Conservation (phyloP, 495 filamentous ascomycete genomes). For the Aspergillus asperescens region DNA sequence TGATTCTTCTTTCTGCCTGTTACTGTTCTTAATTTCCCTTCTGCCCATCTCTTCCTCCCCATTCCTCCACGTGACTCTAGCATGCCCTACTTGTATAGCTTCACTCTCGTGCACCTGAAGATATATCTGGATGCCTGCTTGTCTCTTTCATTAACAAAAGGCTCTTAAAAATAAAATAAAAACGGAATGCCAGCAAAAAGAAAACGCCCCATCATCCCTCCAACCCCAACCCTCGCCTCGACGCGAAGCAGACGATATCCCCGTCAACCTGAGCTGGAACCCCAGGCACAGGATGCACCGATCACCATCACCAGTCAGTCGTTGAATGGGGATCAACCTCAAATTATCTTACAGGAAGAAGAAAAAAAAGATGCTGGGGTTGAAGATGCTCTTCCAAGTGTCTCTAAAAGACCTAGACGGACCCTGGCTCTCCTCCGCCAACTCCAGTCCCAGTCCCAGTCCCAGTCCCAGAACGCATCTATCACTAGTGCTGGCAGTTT, state of each 20-base stretch:
- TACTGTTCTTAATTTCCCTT: background rate
- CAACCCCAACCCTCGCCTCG: background rate
- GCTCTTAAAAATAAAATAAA: background rate
- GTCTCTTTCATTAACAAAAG: too few species aligned
- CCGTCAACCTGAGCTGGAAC: background rate
- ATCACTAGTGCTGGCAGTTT: background rate
- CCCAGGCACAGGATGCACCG: background rate
- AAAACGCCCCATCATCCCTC: background rate
- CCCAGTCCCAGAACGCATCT: background rate
- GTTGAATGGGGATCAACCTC: too few species aligned
- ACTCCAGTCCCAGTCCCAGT: background rate
- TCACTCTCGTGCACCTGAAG: background rate
- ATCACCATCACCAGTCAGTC: background rate
- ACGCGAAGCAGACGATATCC: background rate
- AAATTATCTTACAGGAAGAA: too few species aligned
- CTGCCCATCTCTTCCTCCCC: background rate
- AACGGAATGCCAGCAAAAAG: conserved; percentile 1
- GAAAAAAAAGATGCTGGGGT: background rate
- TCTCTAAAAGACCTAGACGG: background rate
- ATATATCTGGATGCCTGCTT: background rate
- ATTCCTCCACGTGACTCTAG: conserved; percentile 13
- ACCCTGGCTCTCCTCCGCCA: background rate
- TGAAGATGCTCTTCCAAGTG: background rate
- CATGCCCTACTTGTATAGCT: conserved; percentile 8
- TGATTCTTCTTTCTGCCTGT: background rate